Evolutionary conservation across 1,284 basidiomycete genomes (phyloP).

Genomic region (Cutaneotrichosporon sp.): DNA sequence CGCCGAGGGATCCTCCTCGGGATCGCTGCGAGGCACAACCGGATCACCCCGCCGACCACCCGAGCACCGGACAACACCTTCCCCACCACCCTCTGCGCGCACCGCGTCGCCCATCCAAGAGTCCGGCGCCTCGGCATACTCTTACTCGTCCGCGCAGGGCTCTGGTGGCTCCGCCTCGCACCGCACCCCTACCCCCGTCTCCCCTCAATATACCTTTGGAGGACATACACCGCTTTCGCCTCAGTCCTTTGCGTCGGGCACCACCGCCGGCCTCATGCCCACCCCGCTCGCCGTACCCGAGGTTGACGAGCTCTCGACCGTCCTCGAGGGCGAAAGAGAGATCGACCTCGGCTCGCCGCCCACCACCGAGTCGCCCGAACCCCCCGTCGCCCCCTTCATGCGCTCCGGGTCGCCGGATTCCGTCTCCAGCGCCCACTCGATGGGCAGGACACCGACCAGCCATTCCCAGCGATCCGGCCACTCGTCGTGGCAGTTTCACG

Average conservation of each 20-base stretch:
- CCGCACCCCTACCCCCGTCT: constrained; percentile 10
- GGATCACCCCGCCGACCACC: not conserved
- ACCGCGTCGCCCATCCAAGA: constrained; percentile 1
- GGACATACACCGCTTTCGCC: constrained; percentile 13
- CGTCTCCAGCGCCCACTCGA: not conserved
- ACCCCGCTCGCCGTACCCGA: not conserved
- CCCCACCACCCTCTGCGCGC: not conserved
- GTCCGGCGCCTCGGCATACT: constrained; percentile 1
- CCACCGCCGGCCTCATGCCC: not conserved
- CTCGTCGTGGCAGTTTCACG: constrained; percentile 9
- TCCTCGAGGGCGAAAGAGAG: not conserved
- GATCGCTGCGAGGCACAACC: not conserved
- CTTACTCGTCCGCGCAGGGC: not conserved
- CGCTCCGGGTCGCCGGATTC: not conserved
- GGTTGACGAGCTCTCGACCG: not conserved
- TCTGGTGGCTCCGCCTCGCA: not conserved
- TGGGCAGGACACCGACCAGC: not conserved
- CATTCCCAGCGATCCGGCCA: constrained; percentile 5
- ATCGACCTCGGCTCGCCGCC: not conserved
- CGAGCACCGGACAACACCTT: not conserved
- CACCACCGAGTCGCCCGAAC: not conserved
- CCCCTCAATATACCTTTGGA: constrained; percentile 24
- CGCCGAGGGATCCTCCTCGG: constrained; percentile 7
- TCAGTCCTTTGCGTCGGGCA: not conserved
- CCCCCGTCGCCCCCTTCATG: not conserved